Evolutionary conservation across 2,329 filamentous ascomycete species (phyloP).

Genomic region (Colletotrichum sp.): DNA sequence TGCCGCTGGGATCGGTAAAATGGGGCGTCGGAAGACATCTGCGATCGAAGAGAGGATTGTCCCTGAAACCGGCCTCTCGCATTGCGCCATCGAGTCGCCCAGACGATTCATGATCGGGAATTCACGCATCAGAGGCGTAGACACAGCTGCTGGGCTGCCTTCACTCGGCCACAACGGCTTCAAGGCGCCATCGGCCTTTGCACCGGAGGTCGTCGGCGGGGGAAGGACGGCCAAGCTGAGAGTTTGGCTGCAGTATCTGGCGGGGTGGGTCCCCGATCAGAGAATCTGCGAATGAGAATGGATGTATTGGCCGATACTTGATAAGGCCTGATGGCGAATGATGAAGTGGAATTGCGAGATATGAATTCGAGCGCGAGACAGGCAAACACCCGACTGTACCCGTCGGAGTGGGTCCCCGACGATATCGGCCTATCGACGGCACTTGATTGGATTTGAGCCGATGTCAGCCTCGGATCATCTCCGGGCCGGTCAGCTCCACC

Average conservation of each 20-base stretch:
- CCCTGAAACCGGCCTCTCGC: neutral
- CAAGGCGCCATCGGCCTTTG: neutral
- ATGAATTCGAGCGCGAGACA: neutral
- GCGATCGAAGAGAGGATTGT: neutral
- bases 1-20: conserved; percentile 9
- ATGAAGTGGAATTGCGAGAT: neutral
- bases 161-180: neutral
- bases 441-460: neutral
- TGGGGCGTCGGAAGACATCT: neutral
- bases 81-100: neutral
- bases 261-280: conserved; percentile 20
- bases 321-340: neutral
- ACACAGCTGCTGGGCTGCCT: neutral
- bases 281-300: neutral
- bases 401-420: conserved; percentile 19
- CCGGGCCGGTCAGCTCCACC: neutral
- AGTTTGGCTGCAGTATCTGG: neutral
- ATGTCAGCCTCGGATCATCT: neutral
- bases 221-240: neutral
- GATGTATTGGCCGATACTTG: neutral
- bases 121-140: neutral
- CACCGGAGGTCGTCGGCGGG: neutral
- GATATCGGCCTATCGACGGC: neutral
- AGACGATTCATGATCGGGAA: neutral
- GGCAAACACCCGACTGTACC: neutral